phyloP scores from a whole-genome alignment of 306 rosid species.

The Sindora glabra region DNA sequence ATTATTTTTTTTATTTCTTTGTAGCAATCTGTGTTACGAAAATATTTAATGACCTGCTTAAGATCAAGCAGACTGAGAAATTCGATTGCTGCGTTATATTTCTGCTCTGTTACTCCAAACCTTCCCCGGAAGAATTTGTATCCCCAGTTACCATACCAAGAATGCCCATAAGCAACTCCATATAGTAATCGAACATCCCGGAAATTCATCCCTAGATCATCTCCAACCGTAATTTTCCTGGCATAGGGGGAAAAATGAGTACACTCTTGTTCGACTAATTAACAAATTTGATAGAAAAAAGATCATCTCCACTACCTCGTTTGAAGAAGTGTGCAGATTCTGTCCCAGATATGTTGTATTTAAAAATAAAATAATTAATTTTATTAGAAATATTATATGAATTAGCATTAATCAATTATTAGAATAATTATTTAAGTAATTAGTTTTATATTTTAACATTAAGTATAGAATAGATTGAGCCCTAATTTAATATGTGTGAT shows the following conservation, averaged over 20 bases:
- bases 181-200: slow-evolving; percentile 84
- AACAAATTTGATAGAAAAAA: no score
- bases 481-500: no score
- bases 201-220: slow-evolving; percentile 52
- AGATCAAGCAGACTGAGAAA: slow-evolving; percentile 49
- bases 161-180: slow-evolving; percentile 81
- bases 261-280: no score
- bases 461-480: no score
- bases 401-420: no score
- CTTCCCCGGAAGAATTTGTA: slow-evolving; percentile 67
- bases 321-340: no score
- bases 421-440: no score
- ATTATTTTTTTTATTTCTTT: slow-evolving; percentile 57
- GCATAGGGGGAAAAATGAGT: slow-evolving; percentile 8
- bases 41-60: slow-evolving; percentile 35
- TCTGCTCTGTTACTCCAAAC: slow-evolving; percentile 52
- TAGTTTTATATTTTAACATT: no score
- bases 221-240: slow-evolving; percentile 71
- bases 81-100: slow-evolving; percentile 49
- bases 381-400: no score
- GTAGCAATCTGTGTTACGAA: slow-evolving; percentile 17
- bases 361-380: no score
- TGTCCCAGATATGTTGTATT: no score
- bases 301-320: no score
- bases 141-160: slow-evolving; percentile 97